A percentile compares a stretch with the other conserved stretches of the same genome.
Conservation (phyloP, 78 protist species). For the Cyanophora paradoxa region DNA sequence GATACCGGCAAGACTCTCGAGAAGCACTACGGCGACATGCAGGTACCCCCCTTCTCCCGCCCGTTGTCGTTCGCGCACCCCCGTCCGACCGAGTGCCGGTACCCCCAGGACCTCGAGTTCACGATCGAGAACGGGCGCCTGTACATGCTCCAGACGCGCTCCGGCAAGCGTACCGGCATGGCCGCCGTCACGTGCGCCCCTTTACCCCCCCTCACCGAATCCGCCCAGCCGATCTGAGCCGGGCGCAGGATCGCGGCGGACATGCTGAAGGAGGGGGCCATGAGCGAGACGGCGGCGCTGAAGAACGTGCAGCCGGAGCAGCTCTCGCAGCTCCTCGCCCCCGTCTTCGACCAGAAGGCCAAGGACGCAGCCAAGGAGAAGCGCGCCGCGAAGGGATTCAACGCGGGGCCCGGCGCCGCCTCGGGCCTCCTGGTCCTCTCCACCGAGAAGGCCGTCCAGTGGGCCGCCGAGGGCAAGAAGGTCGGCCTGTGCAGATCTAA, state of each 20-base stretch:
- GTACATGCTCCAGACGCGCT: conserved; percentile 75
- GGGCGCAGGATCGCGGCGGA: conserved; percentile 58
- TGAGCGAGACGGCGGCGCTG: conserved; percentile 35
- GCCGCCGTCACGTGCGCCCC: too few species aligned
- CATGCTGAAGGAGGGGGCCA: conserved; percentile 65
- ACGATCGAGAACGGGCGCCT: conserved; percentile 66
- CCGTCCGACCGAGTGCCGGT: too few species aligned
- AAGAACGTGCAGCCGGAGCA: conserved; percentile 2
- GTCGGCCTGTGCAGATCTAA: too few species aligned
- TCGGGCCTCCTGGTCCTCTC: conserved; percentile 44
- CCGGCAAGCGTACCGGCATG: conserved; percentile 50
- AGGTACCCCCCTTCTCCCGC: too few species aligned
- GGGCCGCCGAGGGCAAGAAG: conserved; percentile 22
- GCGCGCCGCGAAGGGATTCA: conserved; percentile 45
- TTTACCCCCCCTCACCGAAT: too few species aligned
- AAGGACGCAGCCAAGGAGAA: conserved; percentile 16
- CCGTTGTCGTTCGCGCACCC: too few species aligned
- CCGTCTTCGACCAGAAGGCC: too few species aligned
- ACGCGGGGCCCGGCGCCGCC: conserved; percentile 72
- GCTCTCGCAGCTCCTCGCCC: too few species aligned
- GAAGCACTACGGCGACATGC: conserved; percentile 47
- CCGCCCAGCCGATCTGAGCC: too few species aligned
- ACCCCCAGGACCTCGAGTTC: conserved; percentile 83
- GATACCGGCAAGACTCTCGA: conserved; percentile 30
- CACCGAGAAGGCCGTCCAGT: conserved; percentile 26